Evolutionary conservation across 257 asterid genomes (phyloP).

Genomic region (Solanum chmielewskii): DNA sequence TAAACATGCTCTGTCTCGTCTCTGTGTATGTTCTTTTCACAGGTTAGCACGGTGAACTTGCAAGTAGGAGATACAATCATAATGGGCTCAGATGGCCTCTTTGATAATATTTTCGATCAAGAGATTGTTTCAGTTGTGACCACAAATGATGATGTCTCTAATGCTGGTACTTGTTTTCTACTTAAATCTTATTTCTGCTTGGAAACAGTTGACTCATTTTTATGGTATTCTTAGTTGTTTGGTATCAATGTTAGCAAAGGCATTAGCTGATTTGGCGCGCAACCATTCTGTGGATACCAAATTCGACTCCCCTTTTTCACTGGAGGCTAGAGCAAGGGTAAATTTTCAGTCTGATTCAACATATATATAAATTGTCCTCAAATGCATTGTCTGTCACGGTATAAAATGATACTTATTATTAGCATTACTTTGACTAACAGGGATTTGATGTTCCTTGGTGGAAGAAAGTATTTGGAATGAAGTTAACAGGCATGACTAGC

Average conservation of each 20-base stretch:
- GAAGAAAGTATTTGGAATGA: constrained; percentile 74
- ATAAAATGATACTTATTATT: not conserved
- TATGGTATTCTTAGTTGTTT: constrained; percentile 3
- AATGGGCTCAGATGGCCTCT: constrained; percentile 85
- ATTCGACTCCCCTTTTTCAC: constrained; percentile 77
- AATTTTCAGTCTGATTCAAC: not conserved
- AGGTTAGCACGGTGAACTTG: constrained; percentile 65
- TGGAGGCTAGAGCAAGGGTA: constrained; percentile 72
- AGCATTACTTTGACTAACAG: constrained; percentile 17
- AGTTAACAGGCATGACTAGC: constrained; percentile 54
- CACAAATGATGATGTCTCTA: constrained; percentile 19
- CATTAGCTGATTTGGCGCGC: constrained; percentile 62
- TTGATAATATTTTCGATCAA: constrained; percentile 58
- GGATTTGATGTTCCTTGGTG: constrained; percentile 82
- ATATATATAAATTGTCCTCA: not conserved
- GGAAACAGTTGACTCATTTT: not conserved
- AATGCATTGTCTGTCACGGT: not conserved
- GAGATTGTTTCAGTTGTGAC: constrained; percentile 45
- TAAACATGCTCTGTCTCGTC: not conserved
- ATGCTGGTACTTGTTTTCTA: constrained; percentile 44
- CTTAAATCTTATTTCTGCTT: not conserved
- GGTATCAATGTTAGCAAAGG: constrained; percentile 55
- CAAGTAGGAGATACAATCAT: constrained; percentile 57
- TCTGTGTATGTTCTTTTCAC: not conserved
- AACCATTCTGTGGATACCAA: constrained; percentile 49